Base-by-base conservation (phyloP, 306 rosid genomes). In the Neltuma alba region DNA sequence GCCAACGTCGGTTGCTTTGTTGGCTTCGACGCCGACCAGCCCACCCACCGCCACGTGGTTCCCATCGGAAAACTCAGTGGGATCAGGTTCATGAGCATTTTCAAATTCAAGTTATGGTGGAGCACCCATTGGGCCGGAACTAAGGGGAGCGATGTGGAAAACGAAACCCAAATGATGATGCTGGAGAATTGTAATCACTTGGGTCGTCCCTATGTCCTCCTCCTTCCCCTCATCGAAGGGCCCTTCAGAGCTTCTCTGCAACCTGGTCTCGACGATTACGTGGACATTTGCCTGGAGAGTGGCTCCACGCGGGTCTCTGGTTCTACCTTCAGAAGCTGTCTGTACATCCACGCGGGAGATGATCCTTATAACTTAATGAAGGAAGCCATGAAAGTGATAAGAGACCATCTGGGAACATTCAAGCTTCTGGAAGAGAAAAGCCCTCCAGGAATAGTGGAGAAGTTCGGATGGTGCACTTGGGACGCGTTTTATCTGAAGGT, bases 381-480 rank as follows among this genome's bases (percentile, higher is more conserved):
- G 50, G 93, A 88, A 27, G 92, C 92, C 0, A 72, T 84, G 63
- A 76, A 68, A 13, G 90, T 81, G 14, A 70, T 91, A 1, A 81
- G 86, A 15, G 38, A 67, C 18, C 95, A 89, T 25, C 37, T 87
- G 34, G 95, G 93, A 0, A 91, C 86, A 1, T 93, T 90, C 72
- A 89, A 80, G 66, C 88, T 86, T 18, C 81, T 86, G 0, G 92
- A 90, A 52, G 97, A 90, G 75, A 92, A 92, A 40, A 79, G 38
- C 36, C 81, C 87, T 8, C 97, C 96, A 0, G 82, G 48, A 0
- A 89, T 90, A 0, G 80, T 89, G 8, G 94, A 92, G 62, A 91
- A 83, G 70, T 89, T 93, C 18, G 97, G 97, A 1, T 91, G 94
- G 97, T 88, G 97, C 61, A 93, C 96, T 0, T 93, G 92, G 96